Evolutionary conservation across 306 rosid genomes (phyloP), one percentile per base, ranked within the genome.

Genomic region (Sicyos edulis): DNA sequence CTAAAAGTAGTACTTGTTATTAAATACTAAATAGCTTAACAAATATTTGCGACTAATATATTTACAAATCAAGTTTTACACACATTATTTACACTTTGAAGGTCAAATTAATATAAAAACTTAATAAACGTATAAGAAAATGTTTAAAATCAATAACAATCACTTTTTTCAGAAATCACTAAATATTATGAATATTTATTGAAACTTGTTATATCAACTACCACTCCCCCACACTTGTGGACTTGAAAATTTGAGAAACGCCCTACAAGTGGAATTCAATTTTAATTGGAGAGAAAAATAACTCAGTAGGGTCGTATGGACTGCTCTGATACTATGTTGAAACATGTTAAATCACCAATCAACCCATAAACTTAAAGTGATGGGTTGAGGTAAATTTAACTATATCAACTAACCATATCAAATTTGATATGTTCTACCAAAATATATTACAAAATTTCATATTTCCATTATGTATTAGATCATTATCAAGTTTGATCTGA

Each of bases 101-200:
- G 64, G 40, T 58, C 64, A 24, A 58, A 58, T n/a, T 24, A 58
- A 58, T 58, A 24, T 58, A n/a, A 58, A 58, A 24, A 24, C 11
- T 37, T 40, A 58, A 24, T 58, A 9, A 64, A 40, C 26, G 40
- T 64, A 4, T 40, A 40, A 40, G 8, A 40, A 40, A 40, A 40
- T 40, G 45, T 40, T 40, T 7, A 40, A 40, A 40, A 40, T 40
- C 45, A 40, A 40, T 26, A 40, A 40, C 9, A 40, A 40, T 40
- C 45, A 40, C 6, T 40, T 6, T 3, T 7, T 40, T 40, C 9
- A 40, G 45, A 40, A 24, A 58, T 58, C 40, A 58, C 1, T 20
- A 11, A 58, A 58, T 22, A 58, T 24, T 11, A 58, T 26, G 29
- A 26, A 3, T 26, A 26, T 26, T 26, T 26, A 3, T 26, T 26